Conservation (phyloP, 2,329 filamentous ascomycete species). For the Fusarium sp. region DNA sequence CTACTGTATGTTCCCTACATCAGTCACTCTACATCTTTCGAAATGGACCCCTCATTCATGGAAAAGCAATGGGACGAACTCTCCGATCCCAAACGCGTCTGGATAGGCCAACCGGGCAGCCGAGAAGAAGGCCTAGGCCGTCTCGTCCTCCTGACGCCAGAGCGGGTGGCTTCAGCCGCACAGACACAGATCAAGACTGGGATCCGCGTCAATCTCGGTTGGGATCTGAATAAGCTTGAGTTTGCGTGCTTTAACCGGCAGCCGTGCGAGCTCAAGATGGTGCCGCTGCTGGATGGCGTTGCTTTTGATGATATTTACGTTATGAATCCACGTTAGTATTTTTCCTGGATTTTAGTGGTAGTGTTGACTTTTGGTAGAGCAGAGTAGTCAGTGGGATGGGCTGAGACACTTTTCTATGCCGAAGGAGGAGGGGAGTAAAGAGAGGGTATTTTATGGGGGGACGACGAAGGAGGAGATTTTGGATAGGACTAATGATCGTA, state of each 20-base stretch:
- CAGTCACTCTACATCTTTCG: background rate
- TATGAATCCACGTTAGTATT: slow-evolving; percentile 53
- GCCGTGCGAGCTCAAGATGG: slow-evolving; percentile 61
- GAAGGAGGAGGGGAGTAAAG: slow-evolving; percentile 46
- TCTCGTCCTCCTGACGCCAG: slow-evolving; percentile 61
- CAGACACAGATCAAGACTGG: slow-evolving; percentile 62
- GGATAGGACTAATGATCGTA: slow-evolving; percentile 55
- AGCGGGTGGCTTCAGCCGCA: slow-evolving; percentile 59
- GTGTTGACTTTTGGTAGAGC: slow-evolving; percentile 40
- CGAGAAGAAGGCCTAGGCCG: slow-evolving; percentile 64
- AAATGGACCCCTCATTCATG: slow-evolving; percentile 26
- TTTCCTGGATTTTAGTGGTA: too few species aligned
- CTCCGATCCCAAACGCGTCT: slow-evolving; percentile 59
- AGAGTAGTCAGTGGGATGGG: slow-evolving; percentile 64
- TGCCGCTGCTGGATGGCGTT: slow-evolving; percentile 57
- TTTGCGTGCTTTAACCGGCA: slow-evolving; percentile 64
- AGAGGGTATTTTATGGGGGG: slow-evolving; percentile 61
- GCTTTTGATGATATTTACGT: slow-evolving; percentile 62
- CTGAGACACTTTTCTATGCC: slow-evolving; percentile 60
- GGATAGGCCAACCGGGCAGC: slow-evolving; percentile 57
- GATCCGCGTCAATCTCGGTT: slow-evolving; percentile 61
- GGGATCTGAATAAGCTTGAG: slow-evolving; percentile 66
- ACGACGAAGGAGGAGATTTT: slow-evolving; percentile 57
- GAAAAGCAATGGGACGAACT: slow-evolving; percentile 47
- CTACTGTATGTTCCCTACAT: background rate